Conservation (phyloP, 306 rosid species). For the Pyrus communis region DNA sequence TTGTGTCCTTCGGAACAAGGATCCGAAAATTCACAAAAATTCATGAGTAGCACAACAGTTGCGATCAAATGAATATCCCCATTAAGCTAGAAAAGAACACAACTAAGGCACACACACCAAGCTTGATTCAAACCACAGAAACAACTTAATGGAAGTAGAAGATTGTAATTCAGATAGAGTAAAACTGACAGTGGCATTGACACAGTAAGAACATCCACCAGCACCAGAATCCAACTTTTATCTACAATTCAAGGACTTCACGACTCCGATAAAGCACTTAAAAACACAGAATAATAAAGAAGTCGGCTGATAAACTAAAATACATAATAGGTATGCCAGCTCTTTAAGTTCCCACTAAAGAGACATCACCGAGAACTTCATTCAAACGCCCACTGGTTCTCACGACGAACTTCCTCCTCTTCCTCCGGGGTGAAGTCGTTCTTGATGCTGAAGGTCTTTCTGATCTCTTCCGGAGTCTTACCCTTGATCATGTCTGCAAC, state of each 20-base stretch:
- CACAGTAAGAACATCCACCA: conserved; percentile 15
- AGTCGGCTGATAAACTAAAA: conserved; percentile 9
- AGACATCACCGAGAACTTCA: conserved; percentile 14
- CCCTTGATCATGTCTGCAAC: conserved; percentile 86
- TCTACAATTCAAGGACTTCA: conserved; percentile 32
- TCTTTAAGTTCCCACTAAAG: background rate
- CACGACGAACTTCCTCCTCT: conserved; percentile 76
- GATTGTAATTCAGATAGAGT: background rate
- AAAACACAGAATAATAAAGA: conserved; percentile 14
- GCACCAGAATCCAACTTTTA: conserved; percentile 28
- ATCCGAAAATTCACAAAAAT: no score
- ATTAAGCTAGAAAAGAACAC: no score
- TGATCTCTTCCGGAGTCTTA: conserved; percentile 72
- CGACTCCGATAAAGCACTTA: conserved; percentile 7
- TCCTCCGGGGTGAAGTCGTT: conserved; percentile 74
- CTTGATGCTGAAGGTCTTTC: conserved; percentile 66
- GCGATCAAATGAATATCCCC: no score
- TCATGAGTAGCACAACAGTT: no score
- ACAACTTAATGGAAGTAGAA: background rate
- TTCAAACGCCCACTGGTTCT: conserved; percentile 84
- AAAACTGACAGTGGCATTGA: background rate
- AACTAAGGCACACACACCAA: no score
- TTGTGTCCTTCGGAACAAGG: no score
- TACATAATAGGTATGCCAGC: conserved; percentile 12
- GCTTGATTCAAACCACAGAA: background rate